Percentiles rank a stretch among this genome's conserved stretches.
Conservation (phyloP, 306 rosid genomes). For the Trifolium subterraneum region DNA sequence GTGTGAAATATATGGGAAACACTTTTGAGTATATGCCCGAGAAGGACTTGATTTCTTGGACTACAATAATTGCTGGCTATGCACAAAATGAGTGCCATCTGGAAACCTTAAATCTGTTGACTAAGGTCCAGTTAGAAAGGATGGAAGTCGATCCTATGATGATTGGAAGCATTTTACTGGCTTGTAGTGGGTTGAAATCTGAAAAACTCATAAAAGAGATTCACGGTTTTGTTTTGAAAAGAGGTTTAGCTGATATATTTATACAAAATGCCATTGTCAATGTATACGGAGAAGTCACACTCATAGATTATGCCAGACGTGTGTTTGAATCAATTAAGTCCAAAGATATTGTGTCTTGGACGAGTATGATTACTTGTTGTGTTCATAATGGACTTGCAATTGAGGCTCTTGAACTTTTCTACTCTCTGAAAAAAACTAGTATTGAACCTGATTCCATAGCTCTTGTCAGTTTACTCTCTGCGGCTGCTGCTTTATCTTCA, state of each 20-base stretch:
- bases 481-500: constrained; percentile 66
- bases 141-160: constrained; percentile 61
- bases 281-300: constrained; percentile 63
- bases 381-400: constrained; percentile 59
- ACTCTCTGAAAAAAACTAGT: constrained; percentile 50
- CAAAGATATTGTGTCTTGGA: constrained; percentile 81
- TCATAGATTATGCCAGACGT: constrained; percentile 51
- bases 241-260: constrained; percentile 56
- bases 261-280: constrained; percentile 66
- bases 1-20: constrained; percentile 57
- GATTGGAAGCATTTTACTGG: constrained; percentile 70
- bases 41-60: constrained; percentile 74
- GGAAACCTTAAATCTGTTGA: constrained; percentile 56
- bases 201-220: constrained; percentile 58
- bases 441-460: constrained; percentile 64
- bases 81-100: constrained; percentile 58
- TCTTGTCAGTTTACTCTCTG: constrained; percentile 62
- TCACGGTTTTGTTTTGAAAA: constrained; percentile 56
- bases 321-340: constrained; percentile 57
- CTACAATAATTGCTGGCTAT: constrained; percentile 73
- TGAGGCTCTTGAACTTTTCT: constrained; percentile 68
- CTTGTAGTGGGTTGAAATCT: constrained; percentile 56
- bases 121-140: constrained; percentile 50
- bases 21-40: constrained; percentile 55
- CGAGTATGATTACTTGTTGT: constrained; percentile 70